phyloP scores from a whole-genome alignment of 352 stramenopile genomes.

The Phytophthora pseudosyringae region DNA sequence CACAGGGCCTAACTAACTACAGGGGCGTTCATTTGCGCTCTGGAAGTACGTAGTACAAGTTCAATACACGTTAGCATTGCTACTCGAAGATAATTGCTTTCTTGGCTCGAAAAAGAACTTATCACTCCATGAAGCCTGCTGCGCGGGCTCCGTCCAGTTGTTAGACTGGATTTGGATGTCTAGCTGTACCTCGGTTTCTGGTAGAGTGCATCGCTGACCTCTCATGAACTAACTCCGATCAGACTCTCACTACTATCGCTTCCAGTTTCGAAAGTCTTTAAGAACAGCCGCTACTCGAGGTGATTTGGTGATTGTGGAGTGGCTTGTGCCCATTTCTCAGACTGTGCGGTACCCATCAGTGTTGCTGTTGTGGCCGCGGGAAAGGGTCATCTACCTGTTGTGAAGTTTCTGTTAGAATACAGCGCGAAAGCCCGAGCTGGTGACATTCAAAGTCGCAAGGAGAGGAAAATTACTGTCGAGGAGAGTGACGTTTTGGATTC shows the following conservation, averaged over 20 bases:
- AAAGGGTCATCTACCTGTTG: too few relatives aligned
- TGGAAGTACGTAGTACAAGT: too few relatives aligned
- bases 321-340: conserved; percentile 4
- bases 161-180: too few relatives aligned
- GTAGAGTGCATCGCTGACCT: neutral
- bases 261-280: neutral
- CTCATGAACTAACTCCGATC: conserved; percentile 1
- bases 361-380: neutral
- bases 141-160: too few relatives aligned
- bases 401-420: neutral
- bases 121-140: too few relatives aligned
- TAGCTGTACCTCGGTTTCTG: too few relatives aligned
- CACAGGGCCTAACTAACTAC: too few relatives aligned
- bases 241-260: neutral
- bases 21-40: too few relatives aligned
- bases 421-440: neutral
- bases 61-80: too few relatives aligned
- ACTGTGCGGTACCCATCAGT: neutral
- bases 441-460: neutral
- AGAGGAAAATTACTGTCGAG: neutral
- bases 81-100: too few relatives aligned
- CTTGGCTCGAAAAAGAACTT: too few relatives aligned
- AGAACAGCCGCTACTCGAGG: neutral
- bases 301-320: neutral
- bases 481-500: neutral